These are phyloP conservation scores for Colletotrichum euphorbiae DNA, from an alignment of 2,329 filamentous ascomycete genomes.

Conservation along the genomic window DNA sequence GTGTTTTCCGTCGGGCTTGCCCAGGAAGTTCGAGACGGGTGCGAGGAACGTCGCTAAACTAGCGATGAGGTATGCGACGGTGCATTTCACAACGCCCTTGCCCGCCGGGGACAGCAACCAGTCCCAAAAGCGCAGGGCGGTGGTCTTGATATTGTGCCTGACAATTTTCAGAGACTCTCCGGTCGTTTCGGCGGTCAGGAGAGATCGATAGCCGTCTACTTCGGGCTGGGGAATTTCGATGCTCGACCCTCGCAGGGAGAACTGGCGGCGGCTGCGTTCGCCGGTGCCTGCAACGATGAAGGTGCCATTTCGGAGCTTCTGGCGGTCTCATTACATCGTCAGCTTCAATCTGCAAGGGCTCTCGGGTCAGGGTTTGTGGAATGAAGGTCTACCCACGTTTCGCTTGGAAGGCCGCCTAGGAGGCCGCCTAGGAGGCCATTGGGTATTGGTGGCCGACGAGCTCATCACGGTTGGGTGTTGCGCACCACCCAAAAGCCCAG, in stretches of 20 bases:
- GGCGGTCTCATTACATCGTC: constrained; percentile 27
- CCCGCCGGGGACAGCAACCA: constrained; percentile 80
- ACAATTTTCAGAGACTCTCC: constrained; percentile 50
- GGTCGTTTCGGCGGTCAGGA: constrained; percentile 51
- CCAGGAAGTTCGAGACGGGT: constrained; percentile 77
- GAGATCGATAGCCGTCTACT: constrained; percentile 48
- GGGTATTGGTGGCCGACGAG: constrained; percentile 36
- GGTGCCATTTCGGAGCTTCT: constrained; percentile 85
- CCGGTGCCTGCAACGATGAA: constrained; percentile 89
- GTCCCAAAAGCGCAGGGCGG: constrained; percentile 57
- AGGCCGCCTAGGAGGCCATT: constrained; percentile 56
- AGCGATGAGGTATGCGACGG: constrained; percentile 86
- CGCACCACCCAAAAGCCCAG: constrained; percentile 36
- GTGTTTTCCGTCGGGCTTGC: constrained; percentile 90
- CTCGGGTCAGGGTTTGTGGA: constrained; percentile 2
- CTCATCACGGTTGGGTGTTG: constrained; percentile 40
- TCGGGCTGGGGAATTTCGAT: constrained; percentile 48
- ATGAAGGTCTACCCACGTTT: constrained; percentile 51
- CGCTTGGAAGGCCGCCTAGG: constrained; percentile 58
- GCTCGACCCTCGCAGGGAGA: constrained; percentile 75
- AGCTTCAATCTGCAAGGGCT: constrained; percentile 4
- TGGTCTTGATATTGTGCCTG: constrained; percentile 52
- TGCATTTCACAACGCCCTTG: constrained; percentile 88
- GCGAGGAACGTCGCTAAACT: constrained; percentile 88
- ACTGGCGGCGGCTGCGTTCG: constrained; percentile 82